Evolutionary conservation across 2,329 filamentous ascomycete species (phyloP).

Genomic region (Aspergillus felis): DNA sequence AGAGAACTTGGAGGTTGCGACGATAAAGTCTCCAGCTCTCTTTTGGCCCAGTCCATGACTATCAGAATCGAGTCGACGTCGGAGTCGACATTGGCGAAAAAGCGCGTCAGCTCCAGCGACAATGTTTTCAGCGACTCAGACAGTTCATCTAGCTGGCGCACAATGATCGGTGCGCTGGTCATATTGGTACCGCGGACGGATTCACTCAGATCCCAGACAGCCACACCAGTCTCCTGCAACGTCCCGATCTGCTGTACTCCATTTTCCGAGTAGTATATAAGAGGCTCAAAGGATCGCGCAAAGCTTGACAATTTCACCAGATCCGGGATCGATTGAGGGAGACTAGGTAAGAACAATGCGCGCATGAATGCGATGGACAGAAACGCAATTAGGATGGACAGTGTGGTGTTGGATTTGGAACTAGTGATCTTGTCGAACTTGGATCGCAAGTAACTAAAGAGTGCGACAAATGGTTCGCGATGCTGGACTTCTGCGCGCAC

Average conservation of each 20-base stretch:
- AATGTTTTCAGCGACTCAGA: slow-evolving; percentile 82
- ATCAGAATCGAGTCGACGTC: slow-evolving; percentile 90
- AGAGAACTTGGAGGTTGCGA: slow-evolving; percentile 60
- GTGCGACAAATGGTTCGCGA: slow-evolving; percentile 75
- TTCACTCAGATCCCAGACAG: slow-evolving; percentile 92
- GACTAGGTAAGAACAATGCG: slow-evolving; percentile 65
- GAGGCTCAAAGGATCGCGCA: slow-evolving; percentile 85
- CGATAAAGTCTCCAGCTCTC: slow-evolving; percentile 71
- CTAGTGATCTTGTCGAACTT: slow-evolving; percentile 60
- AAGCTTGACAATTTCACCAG: slow-evolving; percentile 86
- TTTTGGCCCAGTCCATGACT: slow-evolving; percentile 93
- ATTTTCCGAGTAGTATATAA: slow-evolving; percentile 92
- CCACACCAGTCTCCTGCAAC: slow-evolving; percentile 84
- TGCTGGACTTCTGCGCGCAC: slow-evolving; percentile 85
- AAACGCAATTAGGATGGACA: slow-evolving; percentile 59
- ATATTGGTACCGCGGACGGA: slow-evolving; percentile 85
- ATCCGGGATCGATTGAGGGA: slow-evolving; percentile 68
- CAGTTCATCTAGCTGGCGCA: slow-evolving; percentile 76
- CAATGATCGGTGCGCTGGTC: slow-evolving; percentile 82
- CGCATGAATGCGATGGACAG: slow-evolving; percentile 63
- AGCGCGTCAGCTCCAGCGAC: slow-evolving; percentile 79
- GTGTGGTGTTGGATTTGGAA: slow-evolving; percentile 65
- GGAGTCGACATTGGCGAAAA: slow-evolving; percentile 89
- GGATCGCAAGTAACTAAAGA: slow-evolving; percentile 60
- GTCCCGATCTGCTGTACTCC: slow-evolving; percentile 82